Evolutionary conservation across 805 yeast genomes (phyloP), one percentile per base, ranked within the genome.

Genomic region (Zygotorulaspora sp.): DNA sequence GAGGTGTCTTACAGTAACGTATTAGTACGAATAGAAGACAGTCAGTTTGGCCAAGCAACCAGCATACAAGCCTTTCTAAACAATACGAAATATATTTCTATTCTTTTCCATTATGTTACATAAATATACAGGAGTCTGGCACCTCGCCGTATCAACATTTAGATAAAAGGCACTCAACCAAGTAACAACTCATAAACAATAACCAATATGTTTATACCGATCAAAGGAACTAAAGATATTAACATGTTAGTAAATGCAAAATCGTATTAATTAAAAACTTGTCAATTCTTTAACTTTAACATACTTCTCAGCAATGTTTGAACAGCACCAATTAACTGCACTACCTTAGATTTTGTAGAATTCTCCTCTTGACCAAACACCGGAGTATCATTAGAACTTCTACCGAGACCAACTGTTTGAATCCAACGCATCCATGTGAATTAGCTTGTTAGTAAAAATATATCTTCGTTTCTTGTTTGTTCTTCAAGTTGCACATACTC

Each of bases 291-390:
- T n/a, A n/a, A n/a, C n/a, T 21, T 8, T 21, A 7, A 21, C 75
- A 55, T 66, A 71, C 75, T 74, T 52, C 94, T 70, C 68, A 82
- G 70, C 40, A 84, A 70, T 2, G 92, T 85, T 45, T 90, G 75
- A 8, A 80, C 75, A 5, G 94, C 88, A 23, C 81, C 70, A 27
- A 84, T 81, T 43, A 84, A 68, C 44, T 78, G 75, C 24, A 84
- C 68, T 29, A 83, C 61, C 48, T 80, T 75, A 5, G 74, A 61
- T 54, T 78, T 80, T 6, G 84, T 69, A 6, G 77, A 62, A 30
- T 64, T 65, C 26, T 71, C 74, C 18, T 63, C 63, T 20, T 65
- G 66, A 6, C 70, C 80, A 53, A 74, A 76, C 2, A 68, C 70
- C 10, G 62, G 54, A 4, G 38, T 61, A 52, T 49, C 67, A 56